Base-by-base conservation (phyloP, 2,329 filamentous ascomycete genomes). In the Aspergillus japonicus region DNA sequence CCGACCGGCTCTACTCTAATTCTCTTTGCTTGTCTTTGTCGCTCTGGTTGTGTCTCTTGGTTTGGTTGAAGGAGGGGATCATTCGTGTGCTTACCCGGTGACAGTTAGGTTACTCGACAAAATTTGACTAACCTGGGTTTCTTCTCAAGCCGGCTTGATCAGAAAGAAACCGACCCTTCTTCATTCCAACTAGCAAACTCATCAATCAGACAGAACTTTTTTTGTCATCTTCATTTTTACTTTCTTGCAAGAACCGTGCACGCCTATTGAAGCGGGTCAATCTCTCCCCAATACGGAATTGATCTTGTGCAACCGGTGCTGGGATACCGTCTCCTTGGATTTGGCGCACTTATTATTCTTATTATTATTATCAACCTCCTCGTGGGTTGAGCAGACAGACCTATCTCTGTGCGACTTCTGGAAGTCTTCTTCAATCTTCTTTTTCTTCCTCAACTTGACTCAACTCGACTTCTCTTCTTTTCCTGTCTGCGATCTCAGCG, bases 171-270 rank as follows among this genome's bases (percentile, higher is more conserved):
- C 26, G 8, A 55, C 26, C 26, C 53, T 35, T 48, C 39, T 54
- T 55, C 39, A 39, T 51, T n/a, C 49, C 16, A 55, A 50, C 50
- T 31, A 58, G 52, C 59, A 50, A 58, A 57, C 58, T 29, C 39
- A 19, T 16, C 39, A n/a, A 42, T 16, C 16, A n/a, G 39, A 42
- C 39, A 4, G 11, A 35, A 35, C 16, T n/a, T 42, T 42, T 14
- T 42, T 42, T n/a, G 5, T 42, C 39, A 5, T 44, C 16, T 44
- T 44, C 16, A 23, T 19, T 44, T 44, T 44, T 44, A 56, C 35
- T 48, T 50, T 52, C 42, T 21, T 48, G 51, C 54, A 55, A 54
- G 59, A 61, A 62, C 64, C 62, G 64, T 65, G 58, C 62, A 62
- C 60, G 23, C 39, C 39, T 44, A 50, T 35, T 26, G 39, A 56